Evolutionary conservation across 2,329 filamentous ascomycete species (phyloP).

Genomic region (Trichoderma sp.): DNA sequence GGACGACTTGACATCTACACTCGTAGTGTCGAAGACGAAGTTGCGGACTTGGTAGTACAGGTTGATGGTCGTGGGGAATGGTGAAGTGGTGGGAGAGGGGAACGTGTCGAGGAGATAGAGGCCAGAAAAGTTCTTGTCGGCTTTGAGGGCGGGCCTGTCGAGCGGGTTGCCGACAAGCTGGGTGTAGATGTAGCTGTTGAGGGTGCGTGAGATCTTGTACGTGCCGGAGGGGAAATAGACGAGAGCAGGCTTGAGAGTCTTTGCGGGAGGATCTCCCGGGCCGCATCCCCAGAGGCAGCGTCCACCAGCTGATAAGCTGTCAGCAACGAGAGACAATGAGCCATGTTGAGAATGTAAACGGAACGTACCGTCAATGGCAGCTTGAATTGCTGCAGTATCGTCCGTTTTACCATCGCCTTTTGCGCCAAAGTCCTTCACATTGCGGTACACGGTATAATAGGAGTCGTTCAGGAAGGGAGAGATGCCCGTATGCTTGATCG

Average conservation of each 20-base stretch:
- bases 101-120: constrained; percentile 28
- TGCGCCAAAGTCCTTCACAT: constrained; percentile 39
- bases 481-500: constrained; percentile 35
- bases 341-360: neutral
- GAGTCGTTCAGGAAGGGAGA: constrained; percentile 38
- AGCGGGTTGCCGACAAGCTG: constrained; percentile 31
- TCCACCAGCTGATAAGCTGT: constrained; percentile 23
- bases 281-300: constrained; percentile 29
- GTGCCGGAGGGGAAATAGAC: constrained; percentile 37
- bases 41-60: constrained; percentile 30
- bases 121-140: constrained; percentile 25
- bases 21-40: constrained; percentile 29
- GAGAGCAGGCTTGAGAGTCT: constrained; percentile 30
- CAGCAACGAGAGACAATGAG: neutral
- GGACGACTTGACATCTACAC: constrained; percentile 15
- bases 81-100: constrained; percentile 26
- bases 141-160: constrained; percentile 27
- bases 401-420: constrained; percentile 35
- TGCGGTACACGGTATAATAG: constrained; percentile 38
- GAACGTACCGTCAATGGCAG: constrained; percentile 57
- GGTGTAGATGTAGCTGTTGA: constrained; percentile 31
- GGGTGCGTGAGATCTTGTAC: constrained; percentile 32
- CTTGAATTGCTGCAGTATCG: constrained; percentile 83
- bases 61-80: constrained; percentile 30
- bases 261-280: constrained; percentile 28